phyloP scores from a whole-genome alignment of 106 monocot genomes.

The Gastrodia elata region DNA sequence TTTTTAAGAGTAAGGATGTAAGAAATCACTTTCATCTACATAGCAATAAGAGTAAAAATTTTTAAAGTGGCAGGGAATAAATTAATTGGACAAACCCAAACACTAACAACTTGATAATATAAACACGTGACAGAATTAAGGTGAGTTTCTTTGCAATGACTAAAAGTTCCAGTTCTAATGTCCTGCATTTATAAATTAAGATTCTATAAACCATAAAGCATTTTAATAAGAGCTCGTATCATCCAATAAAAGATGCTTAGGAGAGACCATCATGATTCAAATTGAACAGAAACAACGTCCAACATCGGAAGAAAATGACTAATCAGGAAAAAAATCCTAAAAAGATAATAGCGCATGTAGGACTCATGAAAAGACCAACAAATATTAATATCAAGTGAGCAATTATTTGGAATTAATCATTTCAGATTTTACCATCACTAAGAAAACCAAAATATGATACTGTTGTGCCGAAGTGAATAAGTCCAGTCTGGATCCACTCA shows the following conservation, averaged over 20 bases:
- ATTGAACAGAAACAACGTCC: not conserved
- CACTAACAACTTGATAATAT: too few relatives aligned
- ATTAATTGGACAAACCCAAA: too few relatives aligned
- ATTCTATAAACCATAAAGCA: not conserved
- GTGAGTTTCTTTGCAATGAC: not conserved
- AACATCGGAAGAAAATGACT: not conserved
- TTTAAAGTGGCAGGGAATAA: too few relatives aligned
- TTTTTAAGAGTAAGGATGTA: too few relatives aligned
- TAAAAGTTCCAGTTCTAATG: not conserved
- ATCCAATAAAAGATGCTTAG: not conserved
- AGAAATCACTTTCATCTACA: too few relatives aligned
- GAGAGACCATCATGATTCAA: not conserved
- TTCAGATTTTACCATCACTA: conserved; percentile 11
- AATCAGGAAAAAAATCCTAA: not conserved
- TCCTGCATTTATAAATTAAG: not conserved
- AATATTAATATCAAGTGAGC: not conserved
- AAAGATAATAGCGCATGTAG: not conserved
- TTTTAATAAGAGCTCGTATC: not conserved
- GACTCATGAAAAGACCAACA: not conserved
- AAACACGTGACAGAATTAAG: not conserved
- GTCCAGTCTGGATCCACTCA: conserved; percentile 15
- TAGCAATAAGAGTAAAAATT: too few relatives aligned
- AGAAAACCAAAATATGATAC: conserved; percentile 13
- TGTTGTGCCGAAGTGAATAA: conserved; percentile 13
- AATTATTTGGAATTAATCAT: not conserved